A percentile compares a stretch with the other conserved stretches of the same genome.
phyloP scores from a whole-genome alignment of 2,329 filamentous ascomycete species.

The Mycosphaerella sp. region DNA sequence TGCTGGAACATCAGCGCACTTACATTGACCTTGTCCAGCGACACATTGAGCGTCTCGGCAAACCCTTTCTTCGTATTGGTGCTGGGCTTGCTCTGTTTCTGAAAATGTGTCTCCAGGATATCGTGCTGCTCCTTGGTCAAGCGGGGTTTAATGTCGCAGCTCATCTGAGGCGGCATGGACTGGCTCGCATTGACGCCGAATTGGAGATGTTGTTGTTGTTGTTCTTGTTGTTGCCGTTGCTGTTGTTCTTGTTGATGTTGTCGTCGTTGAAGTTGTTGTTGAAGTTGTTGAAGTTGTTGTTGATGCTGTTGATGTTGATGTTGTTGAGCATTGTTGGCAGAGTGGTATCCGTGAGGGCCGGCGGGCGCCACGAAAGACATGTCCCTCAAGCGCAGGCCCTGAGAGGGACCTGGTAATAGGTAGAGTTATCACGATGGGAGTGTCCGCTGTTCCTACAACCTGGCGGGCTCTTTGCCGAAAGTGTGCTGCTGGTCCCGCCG shows the following conservation, averaged over 20 bases:
- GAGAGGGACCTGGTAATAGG: neutral
- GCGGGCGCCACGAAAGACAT: slow-evolving; percentile 21
- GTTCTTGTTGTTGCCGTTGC: slow-evolving; percentile 6
- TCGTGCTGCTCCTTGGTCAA: slow-evolving; percentile 51
- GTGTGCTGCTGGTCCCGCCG: neutral
- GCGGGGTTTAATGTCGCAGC: slow-evolving; percentile 46
- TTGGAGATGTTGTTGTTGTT: slow-evolving; percentile 14
- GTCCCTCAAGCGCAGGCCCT: slow-evolving; percentile 5
- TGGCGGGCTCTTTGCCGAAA: neutral
- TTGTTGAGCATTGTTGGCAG: slow-evolving; percentile 8
- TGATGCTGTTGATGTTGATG: slow-evolving; percentile 6
- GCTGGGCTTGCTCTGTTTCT: slow-evolving; percentile 45
- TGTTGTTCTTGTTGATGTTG: slow-evolving; percentile 14
- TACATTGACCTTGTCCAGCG: slow-evolving; percentile 50
- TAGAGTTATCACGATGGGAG: neutral
- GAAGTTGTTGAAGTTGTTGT: neutral
- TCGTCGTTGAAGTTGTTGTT: slow-evolving; percentile 1
- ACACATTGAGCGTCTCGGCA: slow-evolving; percentile 43
- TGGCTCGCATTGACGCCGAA: slow-evolving; percentile 8
- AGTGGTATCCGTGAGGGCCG: slow-evolving; percentile 5
- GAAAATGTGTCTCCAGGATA: slow-evolving; percentile 46
- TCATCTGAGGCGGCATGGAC: slow-evolving; percentile 26
- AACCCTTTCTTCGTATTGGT: slow-evolving; percentile 48
- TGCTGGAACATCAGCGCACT: slow-evolving; percentile 24
- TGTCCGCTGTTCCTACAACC: neutral